These are phyloP conservation scores for Meira nashicola DNA, from an alignment of 1,284 basidiomycete species.

Conservation along the genomic window DNA sequence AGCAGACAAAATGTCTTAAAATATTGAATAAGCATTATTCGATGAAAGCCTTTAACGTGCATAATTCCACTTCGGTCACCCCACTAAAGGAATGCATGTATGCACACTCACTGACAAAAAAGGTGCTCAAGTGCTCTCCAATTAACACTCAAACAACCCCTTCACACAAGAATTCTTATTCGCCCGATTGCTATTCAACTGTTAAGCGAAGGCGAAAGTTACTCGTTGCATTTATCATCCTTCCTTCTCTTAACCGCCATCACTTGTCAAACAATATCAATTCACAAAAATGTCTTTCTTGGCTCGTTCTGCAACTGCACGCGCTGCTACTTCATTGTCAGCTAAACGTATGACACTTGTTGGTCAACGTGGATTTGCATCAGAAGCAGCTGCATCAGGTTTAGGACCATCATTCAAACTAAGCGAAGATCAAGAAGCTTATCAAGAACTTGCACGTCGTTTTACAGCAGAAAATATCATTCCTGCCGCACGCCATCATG, in stretches of 20 bases:
- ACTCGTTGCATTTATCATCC: no score
- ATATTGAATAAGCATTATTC: no score
- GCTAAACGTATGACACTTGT: not conserved
- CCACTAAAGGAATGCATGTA: no score
- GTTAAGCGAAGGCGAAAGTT: no score
- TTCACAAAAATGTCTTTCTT: conserved; percentile 6
- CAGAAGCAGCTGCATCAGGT: not conserved
- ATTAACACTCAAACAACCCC: no score
- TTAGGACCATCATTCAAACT: conserved; percentile 39
- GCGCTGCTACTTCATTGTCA: not conserved
- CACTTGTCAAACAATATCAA: not conserved
- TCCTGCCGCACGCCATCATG: conserved; percentile 56
- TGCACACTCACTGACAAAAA: no score
- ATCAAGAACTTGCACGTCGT: conserved; percentile 56
- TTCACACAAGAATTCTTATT: no score
- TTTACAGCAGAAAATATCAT: conserved; percentile 58
- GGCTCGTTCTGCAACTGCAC: conserved; percentile 1
- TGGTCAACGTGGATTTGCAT: conserved; percentile 1
- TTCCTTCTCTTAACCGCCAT: not conserved
- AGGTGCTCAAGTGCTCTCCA: no score
- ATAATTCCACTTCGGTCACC: no score
- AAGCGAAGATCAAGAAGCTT: conserved; percentile 53
- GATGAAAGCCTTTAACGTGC: no score
- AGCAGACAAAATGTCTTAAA: no score
- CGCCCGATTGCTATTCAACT: no score